These are phyloP conservation scores for Alternaria gaisen DNA, from an alignment of 2,329 filamentous ascomycete genomes.

Conservation along the genomic window DNA sequence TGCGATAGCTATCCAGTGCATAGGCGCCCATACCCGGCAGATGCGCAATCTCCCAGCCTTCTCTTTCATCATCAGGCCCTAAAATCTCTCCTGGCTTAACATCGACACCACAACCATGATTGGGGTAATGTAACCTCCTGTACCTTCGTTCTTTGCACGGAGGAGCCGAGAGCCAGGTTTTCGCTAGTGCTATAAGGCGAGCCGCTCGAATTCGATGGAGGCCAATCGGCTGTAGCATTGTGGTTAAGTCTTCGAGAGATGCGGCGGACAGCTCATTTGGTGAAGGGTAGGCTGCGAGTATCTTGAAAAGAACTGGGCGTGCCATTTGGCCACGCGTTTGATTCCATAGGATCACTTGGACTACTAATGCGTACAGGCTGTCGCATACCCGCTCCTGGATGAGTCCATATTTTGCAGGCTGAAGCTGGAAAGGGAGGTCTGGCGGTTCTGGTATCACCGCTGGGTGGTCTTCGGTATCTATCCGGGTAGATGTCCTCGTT, in stretches of 20 bases:
- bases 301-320: conserved; percentile 75
- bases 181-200: conserved; percentile 75
- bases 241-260: conserved; percentile 24
- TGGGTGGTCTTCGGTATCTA: conserved; percentile 22
- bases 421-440: conserved; percentile 33
- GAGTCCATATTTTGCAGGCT: conserved; percentile 69
- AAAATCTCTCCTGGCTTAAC: conserved; percentile 55
- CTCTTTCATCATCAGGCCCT: conserved; percentile 50
- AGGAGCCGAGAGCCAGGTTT: conserved; percentile 70
- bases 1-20: conserved; percentile 88
- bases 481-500: conserved; percentile 6
- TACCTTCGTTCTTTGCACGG: conserved; percentile 68
- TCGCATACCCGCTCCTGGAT: conserved; percentile 81
- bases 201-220: conserved; percentile 62
- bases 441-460: conserved; percentile 25
- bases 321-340: conserved; percentile 77
- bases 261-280: conserved; percentile 65
- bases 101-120: conserved; percentile 42
- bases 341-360: conserved; percentile 86
- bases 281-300: conserved; percentile 75
- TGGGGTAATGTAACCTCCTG: conserved; percentile 59
- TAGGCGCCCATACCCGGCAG: conserved; percentile 78
- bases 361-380: conserved; percentile 80
- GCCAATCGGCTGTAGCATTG: conserved; percentile 37
- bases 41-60: conserved; percentile 84